phyloP scores from a whole-genome alignment of 1,284 basidiomycete species.

The Neotropicomus parvogracilis region DNA sequence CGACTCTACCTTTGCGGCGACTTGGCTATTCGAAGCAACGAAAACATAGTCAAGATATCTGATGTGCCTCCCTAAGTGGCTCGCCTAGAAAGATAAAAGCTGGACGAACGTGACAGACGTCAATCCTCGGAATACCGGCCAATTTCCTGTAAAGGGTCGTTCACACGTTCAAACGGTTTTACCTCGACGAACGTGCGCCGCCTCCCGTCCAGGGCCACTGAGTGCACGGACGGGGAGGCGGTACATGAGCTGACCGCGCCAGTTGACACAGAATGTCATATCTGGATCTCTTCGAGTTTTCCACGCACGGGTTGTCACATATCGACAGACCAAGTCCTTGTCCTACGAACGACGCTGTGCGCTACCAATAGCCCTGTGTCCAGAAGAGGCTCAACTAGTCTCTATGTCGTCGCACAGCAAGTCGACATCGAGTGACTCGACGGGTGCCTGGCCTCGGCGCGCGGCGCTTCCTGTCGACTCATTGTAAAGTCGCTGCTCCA shows the following conservation, averaged over 20 bases:
- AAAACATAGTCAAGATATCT: background rate
- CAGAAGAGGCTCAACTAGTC: background rate
- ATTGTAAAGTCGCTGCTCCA: no score
- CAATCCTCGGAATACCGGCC: background rate
- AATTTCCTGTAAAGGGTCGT: conserved; percentile 4
- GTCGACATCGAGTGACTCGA: background rate
- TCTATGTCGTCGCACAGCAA: background rate
- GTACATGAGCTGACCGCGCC: no score
- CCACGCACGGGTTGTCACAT: background rate
- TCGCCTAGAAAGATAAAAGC: conserved; percentile 1
- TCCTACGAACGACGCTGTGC: no score
- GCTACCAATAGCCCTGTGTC: no score
- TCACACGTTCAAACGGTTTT: conserved; percentile 10
- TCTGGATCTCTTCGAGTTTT: background rate
- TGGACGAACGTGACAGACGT: conserved; percentile 18
- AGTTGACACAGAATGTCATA: no score
- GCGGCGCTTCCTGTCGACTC: background rate
- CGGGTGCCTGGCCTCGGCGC: background rate
- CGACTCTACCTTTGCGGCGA: conserved; percentile 12
- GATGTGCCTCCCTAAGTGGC: background rate
- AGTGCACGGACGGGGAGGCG: no score
- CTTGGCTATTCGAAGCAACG: conserved; percentile 7
- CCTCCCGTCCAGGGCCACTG: no score
- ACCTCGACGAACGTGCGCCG: conserved; percentile 17
- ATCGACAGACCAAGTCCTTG: no score